Base-by-base conservation (phyloP, 495 filamentous ascomycete species). In the Xylaria telfairii region DNA sequence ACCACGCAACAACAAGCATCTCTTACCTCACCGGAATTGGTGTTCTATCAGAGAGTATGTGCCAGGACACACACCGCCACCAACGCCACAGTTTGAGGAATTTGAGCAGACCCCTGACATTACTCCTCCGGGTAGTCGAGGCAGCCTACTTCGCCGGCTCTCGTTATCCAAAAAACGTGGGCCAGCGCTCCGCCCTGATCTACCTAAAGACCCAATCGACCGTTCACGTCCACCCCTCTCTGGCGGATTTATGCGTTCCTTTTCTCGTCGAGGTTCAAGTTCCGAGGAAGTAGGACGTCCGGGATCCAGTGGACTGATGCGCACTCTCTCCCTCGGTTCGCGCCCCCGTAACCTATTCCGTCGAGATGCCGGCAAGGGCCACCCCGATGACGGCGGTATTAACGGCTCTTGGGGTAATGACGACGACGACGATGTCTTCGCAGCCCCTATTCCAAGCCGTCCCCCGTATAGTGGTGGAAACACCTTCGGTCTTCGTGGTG, bases 1-100 rank as follows among this genome's bases (percentile, higher is more conserved):
- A 76, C 83, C 89, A 13, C 88, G 96, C 71, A 97, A 96, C 76
- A 99, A 99, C 80, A 95, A 93, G 74, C 88, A 89, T 67, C 83
- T 99, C n/a, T 86, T 99, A 15, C 94, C 95, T 34, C 90, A 96
- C 47, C 87, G 94, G 37, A 98, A 98, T 75, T 98, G 93, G 92
- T 97, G 93, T 80, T 92, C 92, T 8, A 94, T 98, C 71, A 87
- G 92, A 37, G 84, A 90, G 74, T 97, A 95, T 76, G 83, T 88
- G n/a, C 93, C 93, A 3, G 93, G 90, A 56, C 76, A 79, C 53
- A 95, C 92, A 0, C 93, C 93, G n/a, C 90, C 88, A 2, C 83
- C 84, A 1, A 91, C 92, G 1, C 90, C 90, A 9, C 81, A 81
- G 0, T 71, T 72, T 4, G 85, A 85, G 0, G 80, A 79, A 13